Conservation (phyloP, 2,329 filamentous ascomycete genomes). For the Geosmithia morbida region DNA sequence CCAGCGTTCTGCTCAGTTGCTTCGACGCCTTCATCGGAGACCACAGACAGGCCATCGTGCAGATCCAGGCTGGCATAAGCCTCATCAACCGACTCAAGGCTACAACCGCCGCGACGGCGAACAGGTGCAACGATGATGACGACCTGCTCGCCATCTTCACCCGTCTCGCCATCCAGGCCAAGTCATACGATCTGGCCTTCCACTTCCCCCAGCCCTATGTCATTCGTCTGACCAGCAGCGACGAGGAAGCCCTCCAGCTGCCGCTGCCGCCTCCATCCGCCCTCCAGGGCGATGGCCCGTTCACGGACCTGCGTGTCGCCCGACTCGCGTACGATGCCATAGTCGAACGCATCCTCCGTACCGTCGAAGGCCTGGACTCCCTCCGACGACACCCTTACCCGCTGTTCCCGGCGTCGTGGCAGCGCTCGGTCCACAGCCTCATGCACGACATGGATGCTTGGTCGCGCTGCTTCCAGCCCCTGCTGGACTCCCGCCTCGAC, state of each 20-base stretch:
- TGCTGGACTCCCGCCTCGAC: conserved; percentile 32
- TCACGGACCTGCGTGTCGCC: conserved; percentile 36
- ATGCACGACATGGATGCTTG: conserved; percentile 37
- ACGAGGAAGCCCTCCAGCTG: conserved; percentile 1
- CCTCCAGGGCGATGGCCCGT: conserved; percentile 13
- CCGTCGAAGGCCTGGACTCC: conserved; percentile 38
- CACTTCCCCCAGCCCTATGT: conserved; percentile 50
- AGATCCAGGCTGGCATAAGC: conserved; percentile 43
- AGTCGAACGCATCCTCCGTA: conserved; percentile 40
- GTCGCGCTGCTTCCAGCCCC: conserved; percentile 39
- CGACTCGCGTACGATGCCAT: conserved; percentile 41
- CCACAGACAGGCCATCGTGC: conserved; percentile 44
- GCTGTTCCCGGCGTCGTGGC: conserved; percentile 32
- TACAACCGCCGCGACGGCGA: conserved; percentile 18
- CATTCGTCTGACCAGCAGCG: conserved; percentile 23
- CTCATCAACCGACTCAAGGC: conserved; percentile 39
- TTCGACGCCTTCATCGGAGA: conserved; percentile 55
- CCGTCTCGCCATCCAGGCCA: conserved; percentile 48
- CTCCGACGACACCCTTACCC: conserved; percentile 35
- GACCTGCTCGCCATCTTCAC: conserved; percentile 51
- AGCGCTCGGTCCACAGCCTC: conserved; percentile 31
- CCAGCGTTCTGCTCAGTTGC: conserved; percentile 50
- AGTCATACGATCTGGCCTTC: conserved; percentile 55
- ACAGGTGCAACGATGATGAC: conserved; percentile 19
- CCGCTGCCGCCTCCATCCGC: neutral